Evolutionary conservation across 164 flowering plant genomes (phyloP).

Genomic region (Aristolochia contorta): DNA sequence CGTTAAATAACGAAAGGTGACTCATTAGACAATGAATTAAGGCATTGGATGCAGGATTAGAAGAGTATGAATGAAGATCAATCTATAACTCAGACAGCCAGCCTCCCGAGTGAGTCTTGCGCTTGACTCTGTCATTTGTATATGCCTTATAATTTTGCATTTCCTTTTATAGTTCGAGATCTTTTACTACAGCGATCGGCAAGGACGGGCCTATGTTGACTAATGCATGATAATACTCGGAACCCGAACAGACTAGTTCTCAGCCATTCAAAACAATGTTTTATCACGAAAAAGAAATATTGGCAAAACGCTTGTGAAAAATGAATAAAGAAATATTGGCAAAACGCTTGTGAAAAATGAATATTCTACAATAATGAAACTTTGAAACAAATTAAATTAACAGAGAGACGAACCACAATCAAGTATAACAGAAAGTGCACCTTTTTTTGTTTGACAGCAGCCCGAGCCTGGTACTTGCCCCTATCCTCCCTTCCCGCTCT

Average conservation of each 20-base stretch:
- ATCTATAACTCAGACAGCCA: too few relatives aligned
- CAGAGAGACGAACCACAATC: neutral
- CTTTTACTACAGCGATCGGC: too few relatives aligned
- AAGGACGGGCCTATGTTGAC: too few relatives aligned
- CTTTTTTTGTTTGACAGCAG: conserved; percentile 85
- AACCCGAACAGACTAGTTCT: neutral
- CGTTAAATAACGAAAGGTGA: neutral
- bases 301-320: too few relatives aligned
- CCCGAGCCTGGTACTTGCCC: conserved; percentile 56
- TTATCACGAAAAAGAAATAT: too few relatives aligned
- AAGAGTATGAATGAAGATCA: too few relatives aligned
- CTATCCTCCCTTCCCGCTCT: conserved; percentile 82
- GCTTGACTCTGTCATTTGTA: too few relatives aligned
- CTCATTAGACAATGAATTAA: neutral
- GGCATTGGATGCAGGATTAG: neutral
- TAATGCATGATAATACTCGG: neutral
- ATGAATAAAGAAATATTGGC: too few relatives aligned
- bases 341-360: too few relatives aligned
- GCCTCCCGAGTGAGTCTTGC: too few relatives aligned
- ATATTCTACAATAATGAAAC: neutral
- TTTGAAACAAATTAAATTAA: neutral
- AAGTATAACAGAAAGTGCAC: conserved; percentile 19
- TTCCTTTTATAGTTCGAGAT: too few relatives aligned
- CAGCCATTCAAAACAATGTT: neutral
- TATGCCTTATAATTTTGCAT: too few relatives aligned